These are phyloP conservation scores for Ceratobasidium theobromae DNA, from an alignment of 1,284 basidiomycete genomes.

Conservation along the genomic window DNA sequence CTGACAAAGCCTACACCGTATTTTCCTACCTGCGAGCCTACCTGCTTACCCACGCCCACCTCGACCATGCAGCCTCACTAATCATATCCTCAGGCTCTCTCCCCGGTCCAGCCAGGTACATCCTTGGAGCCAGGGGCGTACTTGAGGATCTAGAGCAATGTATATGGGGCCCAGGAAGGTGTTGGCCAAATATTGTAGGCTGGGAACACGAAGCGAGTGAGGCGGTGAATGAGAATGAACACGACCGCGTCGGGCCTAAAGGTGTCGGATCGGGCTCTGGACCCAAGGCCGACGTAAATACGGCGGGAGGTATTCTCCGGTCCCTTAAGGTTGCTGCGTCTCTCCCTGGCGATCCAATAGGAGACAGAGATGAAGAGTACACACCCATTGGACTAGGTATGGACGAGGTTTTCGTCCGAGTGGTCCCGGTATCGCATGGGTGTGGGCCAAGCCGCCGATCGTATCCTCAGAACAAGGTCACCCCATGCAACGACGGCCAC, in stretches of 20 bases:
- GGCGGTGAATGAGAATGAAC: slow-evolving; percentile 62
- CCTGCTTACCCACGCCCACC: slow-evolving; percentile 76
- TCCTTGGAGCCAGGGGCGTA: slow-evolving; percentile 62
- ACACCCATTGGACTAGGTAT: neutral
- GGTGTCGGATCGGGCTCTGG: too few species aligned
- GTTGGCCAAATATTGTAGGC: slow-evolving; percentile 64
- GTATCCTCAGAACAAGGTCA: neutral
- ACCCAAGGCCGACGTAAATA: neutral
- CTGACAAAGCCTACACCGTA: slow-evolving; percentile 4
- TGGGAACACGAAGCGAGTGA: slow-evolving; percentile 56
- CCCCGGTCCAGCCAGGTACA: slow-evolving; percentile 60
- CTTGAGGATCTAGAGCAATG: slow-evolving; percentile 68
- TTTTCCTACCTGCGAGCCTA: slow-evolving; percentile 46
- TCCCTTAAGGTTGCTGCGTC: slow-evolving; percentile 22
- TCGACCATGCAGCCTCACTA: slow-evolving; percentile 77
- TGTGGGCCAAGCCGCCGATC: slow-evolving; percentile 43
- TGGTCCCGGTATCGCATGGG: slow-evolving; percentile 72
- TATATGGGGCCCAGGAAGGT: slow-evolving; percentile 70
- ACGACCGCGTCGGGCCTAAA: slow-evolving; percentile 14
- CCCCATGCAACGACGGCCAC: slow-evolving; percentile 32
- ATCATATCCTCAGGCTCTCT: slow-evolving; percentile 74
- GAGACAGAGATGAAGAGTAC: slow-evolving; percentile 17
- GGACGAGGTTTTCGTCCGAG: slow-evolving; percentile 59
- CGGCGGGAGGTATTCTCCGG: neutral
- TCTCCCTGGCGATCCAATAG: neutral